Base-by-base conservation (phyloP, 2,329 filamentous ascomycete species). In the Cytospora piceae region DNA sequence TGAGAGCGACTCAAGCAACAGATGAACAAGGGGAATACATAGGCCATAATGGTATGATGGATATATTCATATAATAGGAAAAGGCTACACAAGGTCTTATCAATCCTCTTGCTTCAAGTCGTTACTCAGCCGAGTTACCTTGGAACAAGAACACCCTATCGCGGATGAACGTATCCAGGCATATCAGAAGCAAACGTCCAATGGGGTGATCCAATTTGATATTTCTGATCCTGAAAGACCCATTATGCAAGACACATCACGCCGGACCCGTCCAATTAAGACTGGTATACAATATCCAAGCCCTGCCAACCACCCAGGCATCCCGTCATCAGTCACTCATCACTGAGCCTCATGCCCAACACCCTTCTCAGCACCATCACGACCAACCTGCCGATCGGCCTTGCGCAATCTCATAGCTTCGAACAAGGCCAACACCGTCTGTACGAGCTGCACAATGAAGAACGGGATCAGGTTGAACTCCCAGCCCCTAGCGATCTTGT, bases 381-480 rank as follows among this genome's bases (percentile, higher is more conserved):
- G 20, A 4, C 24, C 37, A 27, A 57, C 34, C 56, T 31, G 55
- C 32, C 32, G 57, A 27, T 64, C 59, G 3, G 46, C 22, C 32
- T 58, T 57, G 15, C 56, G 56, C 52, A 58, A 46, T 52, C 51
- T 55, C 55, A 32, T 53, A 5, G 63, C 66, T 32, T 67, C 66
- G 52, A 52, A 24, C 11, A 66, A 49, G 14, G 66, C 56, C 17
- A 59, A 31, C 34, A 57, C 52, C 39, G 66, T 66, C 63, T 67
- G 63, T 17, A 34, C 56, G 14, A 68, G 53, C 60, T 68, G 64
- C 4, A 64, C 57, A 32, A 68, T 32, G 6, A 68, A 66, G 17
- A 68, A 64, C 3, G 66, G 66, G 27, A 68, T 68, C 46, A 68
- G 46, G n/a, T 68, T 68, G 9, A 59, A 68, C 39, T 66, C 51